Conservation (phyloP, 257 asterid species). For the Solanum lycopersicoides region DNA sequence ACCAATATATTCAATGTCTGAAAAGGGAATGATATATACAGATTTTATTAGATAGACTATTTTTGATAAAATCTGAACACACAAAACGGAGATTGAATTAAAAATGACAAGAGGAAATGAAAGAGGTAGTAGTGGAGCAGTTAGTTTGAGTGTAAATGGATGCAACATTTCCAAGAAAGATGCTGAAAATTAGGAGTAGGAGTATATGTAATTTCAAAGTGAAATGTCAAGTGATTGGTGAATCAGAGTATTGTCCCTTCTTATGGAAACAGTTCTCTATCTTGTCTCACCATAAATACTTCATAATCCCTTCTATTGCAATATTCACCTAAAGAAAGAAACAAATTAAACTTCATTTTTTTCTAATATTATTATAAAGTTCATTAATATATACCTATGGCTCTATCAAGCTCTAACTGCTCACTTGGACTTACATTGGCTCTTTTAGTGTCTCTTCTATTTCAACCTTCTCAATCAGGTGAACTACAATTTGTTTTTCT, state of each 20-base stretch:
- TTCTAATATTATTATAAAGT: not conserved
- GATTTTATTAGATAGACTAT: no score
- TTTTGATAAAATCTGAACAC: no score
- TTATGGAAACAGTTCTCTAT: slow-evolving; percentile 6
- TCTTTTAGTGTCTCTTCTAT: not conserved
- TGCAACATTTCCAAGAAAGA: slow-evolving; percentile 9
- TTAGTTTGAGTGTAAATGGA: not conserved
- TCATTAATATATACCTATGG: not conserved
- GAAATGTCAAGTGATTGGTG: slow-evolving; percentile 7
- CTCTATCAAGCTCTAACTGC: slow-evolving; percentile 7
- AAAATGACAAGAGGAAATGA: not conserved
- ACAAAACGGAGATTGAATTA: no score
- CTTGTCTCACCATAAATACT: slow-evolving; percentile 2
- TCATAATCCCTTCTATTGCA: not conserved
- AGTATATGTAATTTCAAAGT: not conserved
- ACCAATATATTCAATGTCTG: not conserved
- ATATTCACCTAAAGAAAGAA: not conserved
- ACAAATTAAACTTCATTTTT: not conserved
- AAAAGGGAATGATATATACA: no score
- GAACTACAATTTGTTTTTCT: not conserved
- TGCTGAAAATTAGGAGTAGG: not conserved
- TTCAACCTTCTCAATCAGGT: slow-evolving; percentile 18
- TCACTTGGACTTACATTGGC: not conserved
- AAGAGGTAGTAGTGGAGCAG: not conserved
- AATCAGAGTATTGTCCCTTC: slow-evolving; percentile 3